A percentile compares a stretch with the other conserved stretches of the same genome.
phyloP scores from a whole-genome alignment of 257 asterid genomes.

The Nicotiana otophora region DNA sequence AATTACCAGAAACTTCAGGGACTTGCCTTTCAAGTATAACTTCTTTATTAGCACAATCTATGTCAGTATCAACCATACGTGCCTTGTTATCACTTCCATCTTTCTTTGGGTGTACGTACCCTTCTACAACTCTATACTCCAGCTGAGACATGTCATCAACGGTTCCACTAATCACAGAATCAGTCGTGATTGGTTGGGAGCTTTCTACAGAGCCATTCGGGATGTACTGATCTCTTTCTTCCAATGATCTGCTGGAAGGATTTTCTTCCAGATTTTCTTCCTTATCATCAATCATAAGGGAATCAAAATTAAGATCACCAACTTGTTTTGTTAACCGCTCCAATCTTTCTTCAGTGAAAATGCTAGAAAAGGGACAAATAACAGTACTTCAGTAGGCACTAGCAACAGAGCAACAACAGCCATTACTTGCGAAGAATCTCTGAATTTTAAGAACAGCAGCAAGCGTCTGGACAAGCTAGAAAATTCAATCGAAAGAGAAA shows the following conservation, averaged over 20 bases:
- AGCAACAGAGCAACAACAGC: constrained; percentile 11
- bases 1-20: constrained; percentile 30
- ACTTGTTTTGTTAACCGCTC: constrained; percentile 73
- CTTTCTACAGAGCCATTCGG: constrained; percentile 42
- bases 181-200: constrained; percentile 36
- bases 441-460: neutral
- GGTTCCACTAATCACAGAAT: constrained; percentile 33
- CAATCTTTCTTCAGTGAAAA: constrained; percentile 88
- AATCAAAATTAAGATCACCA: constrained; percentile 53
- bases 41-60: constrained; percentile 35
- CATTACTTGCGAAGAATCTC: constrained; percentile 5
- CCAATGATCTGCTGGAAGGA: constrained; percentile 31
- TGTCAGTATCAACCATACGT: constrained; percentile 32
- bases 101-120: constrained; percentile 27
- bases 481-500: neutral
- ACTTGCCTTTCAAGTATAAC: constrained; percentile 18
- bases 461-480: constrained; percentile 1
- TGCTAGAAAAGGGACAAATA: constrained; percentile 43
- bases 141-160: constrained; percentile 29
- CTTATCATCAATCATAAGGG: constrained; percentile 33
- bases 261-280: constrained; percentile 45
- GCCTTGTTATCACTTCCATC: constrained; percentile 26
- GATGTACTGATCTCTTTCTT: constrained; percentile 30
- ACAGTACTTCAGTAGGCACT: neutral
- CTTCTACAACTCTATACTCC: constrained; percentile 39